These are phyloP conservation scores for Aspergillus udagawae DNA, from an alignment of 2,329 filamentous ascomycete genomes.

Conservation along the genomic window DNA sequence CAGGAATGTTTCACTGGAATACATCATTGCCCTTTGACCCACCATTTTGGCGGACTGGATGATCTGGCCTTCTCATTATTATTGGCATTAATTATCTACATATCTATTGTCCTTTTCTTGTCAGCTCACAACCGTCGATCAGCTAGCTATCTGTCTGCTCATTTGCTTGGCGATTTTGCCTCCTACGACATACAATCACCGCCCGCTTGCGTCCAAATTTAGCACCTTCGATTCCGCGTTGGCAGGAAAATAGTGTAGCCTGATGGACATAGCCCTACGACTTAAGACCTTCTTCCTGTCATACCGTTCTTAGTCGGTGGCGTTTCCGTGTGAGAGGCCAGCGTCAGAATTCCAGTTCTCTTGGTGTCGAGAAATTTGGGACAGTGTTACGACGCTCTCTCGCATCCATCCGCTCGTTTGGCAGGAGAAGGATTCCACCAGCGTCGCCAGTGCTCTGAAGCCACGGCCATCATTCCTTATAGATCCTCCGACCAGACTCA, in stretches of 20 bases:
- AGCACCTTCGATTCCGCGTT: constrained; percentile 1
- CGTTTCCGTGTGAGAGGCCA: background rate
- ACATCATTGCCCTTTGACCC: constrained; percentile 4
- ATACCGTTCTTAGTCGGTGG: constrained; percentile 1
- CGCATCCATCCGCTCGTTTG: background rate
- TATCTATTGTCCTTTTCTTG: background rate
- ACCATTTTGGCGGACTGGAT: constrained; percentile 4
- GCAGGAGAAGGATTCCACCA: background rate
- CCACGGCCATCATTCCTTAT: background rate
- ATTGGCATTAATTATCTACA: background rate
- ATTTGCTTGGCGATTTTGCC: background rate
- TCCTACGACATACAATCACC: background rate
- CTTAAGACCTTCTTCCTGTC: constrained; percentile 4
- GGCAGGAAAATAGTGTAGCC: constrained; percentile 25
- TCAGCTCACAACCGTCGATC: background rate
- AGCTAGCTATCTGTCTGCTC: background rate
- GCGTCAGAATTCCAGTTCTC: background rate
- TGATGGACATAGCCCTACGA: constrained; percentile 21
- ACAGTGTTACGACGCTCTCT: background rate
- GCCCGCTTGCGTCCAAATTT: constrained; percentile 4
- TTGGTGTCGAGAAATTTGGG: background rate
- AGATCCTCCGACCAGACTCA: background rate
- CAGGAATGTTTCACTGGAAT: constrained; percentile 2
- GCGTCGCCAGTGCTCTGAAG: background rate
- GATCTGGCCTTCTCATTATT: background rate